phyloP scores from a whole-genome alignment of 1,284 basidiomycete species.

The Takashimella koratensis region DNA sequence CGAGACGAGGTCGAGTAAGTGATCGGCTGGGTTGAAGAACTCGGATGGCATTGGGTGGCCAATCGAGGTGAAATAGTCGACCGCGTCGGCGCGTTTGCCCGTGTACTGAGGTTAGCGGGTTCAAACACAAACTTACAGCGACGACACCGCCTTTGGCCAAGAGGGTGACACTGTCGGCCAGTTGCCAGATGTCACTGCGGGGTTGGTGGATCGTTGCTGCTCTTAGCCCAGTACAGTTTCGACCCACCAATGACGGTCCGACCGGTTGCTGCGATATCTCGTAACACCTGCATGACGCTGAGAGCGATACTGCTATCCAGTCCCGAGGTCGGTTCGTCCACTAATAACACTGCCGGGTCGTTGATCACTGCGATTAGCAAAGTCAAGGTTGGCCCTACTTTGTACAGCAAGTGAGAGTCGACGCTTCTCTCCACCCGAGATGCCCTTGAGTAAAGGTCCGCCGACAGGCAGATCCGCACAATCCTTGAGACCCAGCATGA shows the following conservation, averaged over 20 bases:
- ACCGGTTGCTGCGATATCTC: constrained; percentile 53
- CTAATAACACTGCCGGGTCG: constrained; percentile 53
- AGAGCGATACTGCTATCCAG: constrained; percentile 55
- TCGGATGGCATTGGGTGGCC: constrained; percentile 47
- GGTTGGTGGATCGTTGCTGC: constrained; percentile 56
- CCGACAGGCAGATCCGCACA: constrained; percentile 58
- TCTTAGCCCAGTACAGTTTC: too few relatives aligned
- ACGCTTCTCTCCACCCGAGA: constrained; percentile 57
- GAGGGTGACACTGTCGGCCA: constrained; percentile 54
- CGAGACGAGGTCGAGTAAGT: constrained; percentile 49
- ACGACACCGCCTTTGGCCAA: constrained; percentile 54
- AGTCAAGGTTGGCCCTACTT: constrained; percentile 41
- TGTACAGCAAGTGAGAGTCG: constrained; percentile 56
- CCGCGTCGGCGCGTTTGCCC: constrained; percentile 32
- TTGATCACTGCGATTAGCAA: constrained; percentile 45
- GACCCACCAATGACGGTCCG: constrained; percentile 53
- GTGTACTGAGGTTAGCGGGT: constrained; percentile 20
- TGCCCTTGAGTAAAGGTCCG: constrained; percentile 54
- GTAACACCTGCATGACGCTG: constrained; percentile 49
- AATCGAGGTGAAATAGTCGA: constrained; percentile 39
- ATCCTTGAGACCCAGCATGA: constrained; percentile 54
- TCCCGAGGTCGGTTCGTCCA: constrained; percentile 52
- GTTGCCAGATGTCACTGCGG: constrained; percentile 53
- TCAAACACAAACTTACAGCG: constrained; percentile 28
- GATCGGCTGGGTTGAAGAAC: constrained; percentile 49